Conservation (phyloP, 2,329 filamentous ascomycete genomes). For the Nemania abortiva region DNA sequence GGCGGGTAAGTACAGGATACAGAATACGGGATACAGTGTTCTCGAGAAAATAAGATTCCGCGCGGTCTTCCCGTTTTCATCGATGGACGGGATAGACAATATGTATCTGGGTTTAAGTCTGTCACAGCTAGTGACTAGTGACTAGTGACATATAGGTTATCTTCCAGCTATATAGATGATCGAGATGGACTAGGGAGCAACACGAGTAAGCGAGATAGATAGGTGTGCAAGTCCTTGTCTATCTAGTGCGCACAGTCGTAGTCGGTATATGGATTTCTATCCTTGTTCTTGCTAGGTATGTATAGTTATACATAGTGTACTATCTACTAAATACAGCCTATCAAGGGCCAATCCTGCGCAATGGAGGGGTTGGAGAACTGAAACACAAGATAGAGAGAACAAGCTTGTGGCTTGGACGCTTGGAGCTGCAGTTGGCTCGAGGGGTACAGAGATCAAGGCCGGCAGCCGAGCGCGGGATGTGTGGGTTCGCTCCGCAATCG, state of each 20-base stretch:
- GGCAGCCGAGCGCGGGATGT: slow-evolving; percentile 23
- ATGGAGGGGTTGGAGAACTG: slow-evolving; percentile 16
- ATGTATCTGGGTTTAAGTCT: neutral
- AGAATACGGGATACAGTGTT: slow-evolving; percentile 2
- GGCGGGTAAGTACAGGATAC: neutral
- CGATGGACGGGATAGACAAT: neutral
- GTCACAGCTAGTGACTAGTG: neutral
- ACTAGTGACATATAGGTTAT: neutral
- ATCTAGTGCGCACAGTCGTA: neutral
- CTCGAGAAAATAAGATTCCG: neutral
- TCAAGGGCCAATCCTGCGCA: neutral
- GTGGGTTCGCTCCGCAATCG: slow-evolving; percentile 20
- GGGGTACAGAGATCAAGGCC: slow-evolving; percentile 22
- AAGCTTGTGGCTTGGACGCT: neutral
- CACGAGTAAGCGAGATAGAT: neutral
- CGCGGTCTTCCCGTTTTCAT: slow-evolving; percentile 9
- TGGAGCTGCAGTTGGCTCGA: slow-evolving; percentile 25
- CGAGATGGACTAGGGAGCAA: neutral
- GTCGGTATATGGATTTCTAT: neutral
- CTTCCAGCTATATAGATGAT: neutral
- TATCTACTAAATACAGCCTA: neutral
- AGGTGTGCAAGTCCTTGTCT: neutral
- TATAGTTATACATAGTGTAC: neutral
- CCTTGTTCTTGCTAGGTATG: neutral
- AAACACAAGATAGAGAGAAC: slow-evolving; percentile 13